Evolutionary conservation across 2,329 filamentous ascomycete species (phyloP).

Genomic region (Reticulascus tulasneorum): DNA sequence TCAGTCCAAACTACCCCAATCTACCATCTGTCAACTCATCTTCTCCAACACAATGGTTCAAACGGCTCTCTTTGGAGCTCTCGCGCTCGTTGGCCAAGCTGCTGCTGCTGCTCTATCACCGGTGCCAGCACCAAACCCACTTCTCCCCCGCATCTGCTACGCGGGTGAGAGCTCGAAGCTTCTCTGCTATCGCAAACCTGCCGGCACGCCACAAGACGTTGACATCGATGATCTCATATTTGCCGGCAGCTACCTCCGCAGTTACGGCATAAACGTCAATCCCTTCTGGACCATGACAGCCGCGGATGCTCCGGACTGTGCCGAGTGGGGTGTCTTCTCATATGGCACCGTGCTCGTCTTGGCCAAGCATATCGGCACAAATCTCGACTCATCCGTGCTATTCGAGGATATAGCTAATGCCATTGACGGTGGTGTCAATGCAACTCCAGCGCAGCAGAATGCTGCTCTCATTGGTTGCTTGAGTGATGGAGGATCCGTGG

Average conservation of each 20-base stretch:
- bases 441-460: background rate
- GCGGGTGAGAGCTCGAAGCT: background rate
- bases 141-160: constrained; percentile 1
- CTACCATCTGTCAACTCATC: too few species aligned
- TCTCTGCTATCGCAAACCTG: background rate
- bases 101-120: too few species aligned
- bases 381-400: background rate
- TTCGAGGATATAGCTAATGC: background rate
- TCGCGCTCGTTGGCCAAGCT: too few species aligned
- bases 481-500: background rate
- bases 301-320: constrained; percentile 12
- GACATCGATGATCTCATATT: background rate
- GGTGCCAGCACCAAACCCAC: too few species aligned
- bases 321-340: constrained; percentile 14
- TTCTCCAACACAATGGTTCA: too few species aligned
- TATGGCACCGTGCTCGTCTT: background rate
- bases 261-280: background rate
- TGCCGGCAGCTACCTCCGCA: background rate
- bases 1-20: too few species aligned
- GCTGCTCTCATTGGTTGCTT: background rate
- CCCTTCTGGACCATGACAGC: constrained; percentile 13
- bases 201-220: background rate
- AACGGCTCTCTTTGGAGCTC: too few species aligned
- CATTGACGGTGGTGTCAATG: constrained; percentile 1
- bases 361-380: background rate